These are phyloP conservation scores for Mitragyna speciosa DNA, from an alignment of 257 asterid genomes.

Conservation along the genomic window DNA sequence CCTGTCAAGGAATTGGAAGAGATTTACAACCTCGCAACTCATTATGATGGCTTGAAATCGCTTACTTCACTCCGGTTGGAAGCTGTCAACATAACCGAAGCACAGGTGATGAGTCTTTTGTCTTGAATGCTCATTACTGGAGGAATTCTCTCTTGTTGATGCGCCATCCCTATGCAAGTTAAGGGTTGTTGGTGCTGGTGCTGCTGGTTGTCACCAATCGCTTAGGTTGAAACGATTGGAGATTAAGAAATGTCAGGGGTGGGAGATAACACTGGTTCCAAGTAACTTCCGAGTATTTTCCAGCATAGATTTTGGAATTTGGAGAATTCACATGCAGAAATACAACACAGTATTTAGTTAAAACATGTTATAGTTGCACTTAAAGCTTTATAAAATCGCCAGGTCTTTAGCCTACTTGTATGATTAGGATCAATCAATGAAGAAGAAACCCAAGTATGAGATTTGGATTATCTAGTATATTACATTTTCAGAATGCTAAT, in stretches of 20 bases:
- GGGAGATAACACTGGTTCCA: too few relatives aligned
- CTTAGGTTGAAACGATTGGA: neutral
- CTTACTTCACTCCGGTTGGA: neutral
- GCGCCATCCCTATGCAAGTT: neutral
- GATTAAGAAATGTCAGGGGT: neutral
- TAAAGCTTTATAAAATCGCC: neutral
- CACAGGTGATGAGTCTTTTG: neutral
- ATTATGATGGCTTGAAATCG: neutral
- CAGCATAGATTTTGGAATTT: neutral
- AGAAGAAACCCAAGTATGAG: neutral
- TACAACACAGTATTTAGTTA: neutral
- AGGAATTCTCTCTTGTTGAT: neutral
- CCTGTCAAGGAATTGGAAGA: neutral
- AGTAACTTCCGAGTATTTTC: conserved; percentile 8
- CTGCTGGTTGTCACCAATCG: too few relatives aligned
- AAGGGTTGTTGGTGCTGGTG: neutral
- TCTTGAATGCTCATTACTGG: neutral
- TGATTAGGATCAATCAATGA: neutral
- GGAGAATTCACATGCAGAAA: neutral
- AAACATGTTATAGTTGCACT: neutral
- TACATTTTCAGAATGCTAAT: too few relatives aligned
- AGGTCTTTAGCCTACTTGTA: neutral
- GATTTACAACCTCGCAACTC: neutral
- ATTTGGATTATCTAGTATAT: too few relatives aligned
- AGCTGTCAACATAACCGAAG: neutral